phyloP scores from a whole-genome alignment of 2,329 filamentous ascomycete genomes.

The Geosmithia flava region DNA sequence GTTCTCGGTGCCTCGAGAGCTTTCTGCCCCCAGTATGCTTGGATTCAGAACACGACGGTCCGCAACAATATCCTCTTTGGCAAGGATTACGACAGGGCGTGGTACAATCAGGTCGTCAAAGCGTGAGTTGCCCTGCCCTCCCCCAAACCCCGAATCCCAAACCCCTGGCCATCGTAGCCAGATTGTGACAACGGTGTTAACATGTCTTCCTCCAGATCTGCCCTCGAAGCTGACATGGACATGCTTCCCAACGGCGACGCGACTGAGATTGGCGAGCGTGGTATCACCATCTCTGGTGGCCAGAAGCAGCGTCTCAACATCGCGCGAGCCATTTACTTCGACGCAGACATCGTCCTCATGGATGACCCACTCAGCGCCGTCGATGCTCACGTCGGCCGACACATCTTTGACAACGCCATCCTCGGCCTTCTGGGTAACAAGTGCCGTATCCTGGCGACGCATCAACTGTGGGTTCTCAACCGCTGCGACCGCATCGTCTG shows the following conservation, averaged over 20 bases:
- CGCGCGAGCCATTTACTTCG: conserved; percentile 64
- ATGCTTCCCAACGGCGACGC: conserved; percentile 83
- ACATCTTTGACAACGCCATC: conserved; percentile 90
- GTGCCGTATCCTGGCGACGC: conserved; percentile 82
- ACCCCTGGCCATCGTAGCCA: neutral
- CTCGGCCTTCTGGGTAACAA: conserved; percentile 80
- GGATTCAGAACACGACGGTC: conserved; percentile 89
- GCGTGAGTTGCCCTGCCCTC: conserved; percentile 37
- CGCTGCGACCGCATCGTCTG: conserved; percentile 87
- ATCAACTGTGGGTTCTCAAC: conserved; percentile 86
- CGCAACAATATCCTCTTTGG: conserved; percentile 88
- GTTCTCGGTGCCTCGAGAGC: conserved; percentile 68
- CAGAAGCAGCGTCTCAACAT: conserved; percentile 96
- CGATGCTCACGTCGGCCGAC: conserved; percentile 56
- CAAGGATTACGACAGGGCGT: conserved; percentile 58
- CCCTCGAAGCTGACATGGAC: conserved; percentile 72
- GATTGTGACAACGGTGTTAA: conserved; percentile 1
- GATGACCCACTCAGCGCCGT: conserved; percentile 59
- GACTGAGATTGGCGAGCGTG: conserved; percentile 90
- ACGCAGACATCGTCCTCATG: conserved; percentile 56
- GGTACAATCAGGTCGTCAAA: conserved; percentile 77
- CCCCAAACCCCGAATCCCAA: no score
- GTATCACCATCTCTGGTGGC: conserved; percentile 89
- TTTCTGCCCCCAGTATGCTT: conserved; percentile 93
- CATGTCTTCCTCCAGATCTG: conserved; percentile 42